These are phyloP conservation scores for Hysterium pulicare DNA, from an alignment of 2,329 filamentous ascomycete genomes.

Conservation along the genomic window DNA sequence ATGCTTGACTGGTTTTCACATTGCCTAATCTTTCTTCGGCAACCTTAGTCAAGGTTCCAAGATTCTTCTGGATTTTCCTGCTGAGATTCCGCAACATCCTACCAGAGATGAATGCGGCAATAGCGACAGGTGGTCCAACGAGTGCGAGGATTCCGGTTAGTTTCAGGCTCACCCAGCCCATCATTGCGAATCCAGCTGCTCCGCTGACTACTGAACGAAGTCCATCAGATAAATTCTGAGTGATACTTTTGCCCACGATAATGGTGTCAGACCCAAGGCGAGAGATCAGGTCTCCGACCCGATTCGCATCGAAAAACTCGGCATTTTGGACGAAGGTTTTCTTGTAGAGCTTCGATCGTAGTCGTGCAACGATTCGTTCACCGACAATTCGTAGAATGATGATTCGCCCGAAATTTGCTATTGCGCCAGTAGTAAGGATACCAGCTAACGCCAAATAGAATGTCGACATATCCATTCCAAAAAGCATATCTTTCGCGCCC, in stretches of 20 bases:
- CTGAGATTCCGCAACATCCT: conserved; percentile 84
- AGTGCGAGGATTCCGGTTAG: conserved; percentile 82
- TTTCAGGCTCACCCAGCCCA: conserved; percentile 93
- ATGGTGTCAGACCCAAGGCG: conserved; percentile 94
- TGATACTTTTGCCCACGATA: conserved; percentile 97
- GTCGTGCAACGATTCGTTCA: conserved; percentile 85
- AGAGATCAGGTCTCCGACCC: conserved; percentile 93
- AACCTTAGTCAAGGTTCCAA: conserved; percentile 92
- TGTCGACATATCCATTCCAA: conserved; percentile 79
- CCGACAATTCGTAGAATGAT: conserved; percentile 91
- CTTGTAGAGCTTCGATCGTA: conserved; percentile 85
- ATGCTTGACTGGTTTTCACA: conserved; percentile 93
- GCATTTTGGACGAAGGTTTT: conserved; percentile 95
- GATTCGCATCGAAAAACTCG: conserved; percentile 97
- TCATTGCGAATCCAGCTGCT: conserved; percentile 81
- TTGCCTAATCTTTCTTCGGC: conserved; percentile 97
- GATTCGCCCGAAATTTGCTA: conserved; percentile 90
- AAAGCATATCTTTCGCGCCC: conserved; percentile 63
- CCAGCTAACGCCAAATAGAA: conserved; percentile 78
- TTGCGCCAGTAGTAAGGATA: conserved; percentile 77
- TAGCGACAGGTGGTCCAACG: conserved; percentile 85
- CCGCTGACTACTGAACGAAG: conserved; percentile 87
- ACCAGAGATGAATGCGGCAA: conserved; percentile 89
- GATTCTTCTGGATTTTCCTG: conserved; percentile 86
- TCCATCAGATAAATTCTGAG: conserved; percentile 96